Base-by-base conservation (phyloP, 257 asterid genomes). In the Craterostigma plantagineum region DNA sequence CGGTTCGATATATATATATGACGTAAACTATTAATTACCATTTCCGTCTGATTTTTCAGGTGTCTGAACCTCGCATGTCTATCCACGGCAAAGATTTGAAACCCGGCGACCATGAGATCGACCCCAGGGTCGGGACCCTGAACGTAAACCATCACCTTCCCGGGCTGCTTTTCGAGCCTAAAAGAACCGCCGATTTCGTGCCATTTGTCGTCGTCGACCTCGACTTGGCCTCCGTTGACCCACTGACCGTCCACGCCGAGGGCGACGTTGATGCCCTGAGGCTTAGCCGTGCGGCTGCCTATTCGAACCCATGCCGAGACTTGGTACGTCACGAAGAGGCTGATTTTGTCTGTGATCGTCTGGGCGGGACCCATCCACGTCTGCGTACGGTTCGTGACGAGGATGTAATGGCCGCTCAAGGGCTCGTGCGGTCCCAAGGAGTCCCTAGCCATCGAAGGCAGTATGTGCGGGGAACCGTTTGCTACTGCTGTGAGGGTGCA, bases 321-420 rank as follows among this genome's bases (percentile, higher is more conserved):
- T 63, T 87, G 98, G 65, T 87, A 87, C 4, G 98, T 76, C 78
- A 87, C 37, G 51, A 63, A 70, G 52, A 67, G 85, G 62, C 71
- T 73, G 39, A 87, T 59, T 52, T 62, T 73, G 12, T 74, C 92
- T 0, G 95, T 69, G 33, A 87, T 70, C 34, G 60, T 72, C 67
- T 87, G 98, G 45, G 98, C 92, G 0, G 98, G 98, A 13, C 95
- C 98, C 95, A 79, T 87, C 95, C 98, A 87, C 4, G 72, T 66
- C 57, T 90, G 93, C 46, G 91, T 72, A 49, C 95, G 98, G 37
- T 71, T 67, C 3, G 75, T 64, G 52, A 62, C 92, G 9, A 64
- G 72, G 56, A 83, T 64, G 63, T 68, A 83, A n/a, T 66, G 67
- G 34, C 98, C 98, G 40, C 91, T 79, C 58, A 83, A 62, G n/a